Percentiles rank a stretch among this genome's conserved stretches.
These are phyloP conservation scores for Ophiosphaerella herpotricha DNA, from an alignment of 2,329 filamentous ascomycete genomes.

Conservation along the genomic window DNA sequence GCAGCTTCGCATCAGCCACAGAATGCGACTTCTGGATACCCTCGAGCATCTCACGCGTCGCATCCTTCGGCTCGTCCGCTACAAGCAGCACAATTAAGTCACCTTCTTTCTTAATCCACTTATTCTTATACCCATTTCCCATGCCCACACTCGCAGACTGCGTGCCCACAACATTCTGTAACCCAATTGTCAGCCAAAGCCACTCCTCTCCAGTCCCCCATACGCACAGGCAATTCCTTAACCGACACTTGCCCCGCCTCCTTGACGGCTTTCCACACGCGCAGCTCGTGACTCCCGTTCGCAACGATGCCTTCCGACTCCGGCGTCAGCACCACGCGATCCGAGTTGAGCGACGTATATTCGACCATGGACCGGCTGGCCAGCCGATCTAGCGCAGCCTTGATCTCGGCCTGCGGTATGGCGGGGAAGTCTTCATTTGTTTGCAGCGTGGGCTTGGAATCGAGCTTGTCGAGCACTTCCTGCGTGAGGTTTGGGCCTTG, in stretches of 20 bases:
- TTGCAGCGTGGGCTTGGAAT: slow-evolving; percentile 55
- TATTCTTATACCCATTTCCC: slow-evolving; percentile 85
- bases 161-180: slow-evolving; percentile 66
- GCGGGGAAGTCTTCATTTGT: slow-evolving; percentile 57
- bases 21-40: slow-evolving; percentile 72
- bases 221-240: slow-evolving; percentile 53
- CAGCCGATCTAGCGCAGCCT: slow-evolving; percentile 86
- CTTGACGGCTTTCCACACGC: slow-evolving; percentile 56
- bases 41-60: slow-evolving; percentile 75
- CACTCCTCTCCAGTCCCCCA: not conserved
- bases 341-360: slow-evolving; percentile 81
- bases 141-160: slow-evolving; percentile 84
- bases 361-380: slow-evolving; percentile 82
- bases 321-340: slow-evolving; percentile 75
- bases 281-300: slow-evolving; percentile 57
- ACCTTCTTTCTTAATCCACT: slow-evolving; percentile 67
- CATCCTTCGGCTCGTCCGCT: slow-evolving; percentile 76
- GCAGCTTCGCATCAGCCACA: slow-evolving; percentile 72
- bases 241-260: slow-evolving; percentile 51
- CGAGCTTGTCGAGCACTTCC: slow-evolving; percentile 76
- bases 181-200: slow-evolving; percentile 41
- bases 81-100: slow-evolving; percentile 59
- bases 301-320: slow-evolving; percentile 76
- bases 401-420: slow-evolving; percentile 61
- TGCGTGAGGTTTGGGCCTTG: slow-evolving; percentile 64